Base-by-base conservation (phyloP, 192 early-diverging fungal species). In the Backusella tarrabulga region DNA sequence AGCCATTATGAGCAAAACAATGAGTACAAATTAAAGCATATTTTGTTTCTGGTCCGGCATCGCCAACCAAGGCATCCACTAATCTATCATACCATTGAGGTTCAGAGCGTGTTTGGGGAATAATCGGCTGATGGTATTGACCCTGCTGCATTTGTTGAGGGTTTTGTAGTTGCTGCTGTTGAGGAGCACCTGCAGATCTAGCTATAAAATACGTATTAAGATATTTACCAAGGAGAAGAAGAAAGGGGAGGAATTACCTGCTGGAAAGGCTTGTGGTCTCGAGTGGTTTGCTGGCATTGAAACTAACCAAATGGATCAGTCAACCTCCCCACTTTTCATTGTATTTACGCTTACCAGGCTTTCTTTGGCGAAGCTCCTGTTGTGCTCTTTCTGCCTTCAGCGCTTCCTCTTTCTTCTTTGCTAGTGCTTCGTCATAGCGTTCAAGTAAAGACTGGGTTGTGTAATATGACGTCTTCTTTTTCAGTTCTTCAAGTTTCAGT, bases 381-480 rank as follows among this genome's bases (percentile, higher is more conserved):
- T 66, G 60, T 42, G 32, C 1, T 32, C 36, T 54, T 1, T 67
- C 38, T n/a, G 38, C 40, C 26, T 36, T 40, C 2, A 44, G 19
- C 0, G 23, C 63, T 3, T 67, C 40, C 23, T 35, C 56, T n/a
- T 67, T 66, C 8, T 75, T 75, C 40, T 75, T 75, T 46, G 71
- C 40, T 50, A 67, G 76, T 19, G 80, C 78, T 44, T 81, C 71
- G 72, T 96, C 96, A 83, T 96, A 99, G 44, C 93, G 84, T 78
- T 99, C 97, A 35, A 99, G 82, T 34, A 99, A 85, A 19, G 81
- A 92, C 81, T 97, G 95, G 46, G 97, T 97, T 34, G 91, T 85
- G 74, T 97, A 95, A 80, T 94, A 99, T 1, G 93, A 91, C 0
- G 95, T 97, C 81, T 95, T 96, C 77, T 97, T 96, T 85, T 99